phyloP scores from a whole-genome alignment of 106 monocot genomes.

The Dendrobium huoshanense region DNA sequence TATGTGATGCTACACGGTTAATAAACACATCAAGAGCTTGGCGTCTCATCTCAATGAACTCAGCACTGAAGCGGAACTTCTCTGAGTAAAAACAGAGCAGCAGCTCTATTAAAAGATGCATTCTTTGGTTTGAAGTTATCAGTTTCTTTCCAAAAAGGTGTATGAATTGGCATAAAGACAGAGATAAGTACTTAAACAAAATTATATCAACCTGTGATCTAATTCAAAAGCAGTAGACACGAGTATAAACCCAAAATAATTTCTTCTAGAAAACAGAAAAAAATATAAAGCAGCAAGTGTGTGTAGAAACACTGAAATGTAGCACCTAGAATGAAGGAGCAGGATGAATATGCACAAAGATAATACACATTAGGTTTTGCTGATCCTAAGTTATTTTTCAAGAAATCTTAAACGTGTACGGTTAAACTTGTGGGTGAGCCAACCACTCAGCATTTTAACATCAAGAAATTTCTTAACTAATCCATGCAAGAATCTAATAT shows the following conservation, averaged over 20 bases:
- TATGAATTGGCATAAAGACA: neutral
- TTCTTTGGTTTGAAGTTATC: neutral
- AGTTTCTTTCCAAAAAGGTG: neutral
- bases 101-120: neutral
- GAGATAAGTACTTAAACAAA: neutral
- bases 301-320: neutral
- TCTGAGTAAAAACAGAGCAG: constrained; percentile 10
- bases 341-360: neutral
- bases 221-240: neutral
- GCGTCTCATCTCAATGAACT: constrained; percentile 25
- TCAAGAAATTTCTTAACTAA: too few relatives aligned
- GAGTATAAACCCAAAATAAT: neutral
- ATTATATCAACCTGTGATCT: neutral
- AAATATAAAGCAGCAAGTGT: neutral
- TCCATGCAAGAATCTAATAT: too few relatives aligned
- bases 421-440: too few relatives aligned
- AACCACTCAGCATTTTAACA: too few relatives aligned
- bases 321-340: neutral
- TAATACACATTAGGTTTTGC: neutral
- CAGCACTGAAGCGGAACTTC: constrained; percentile 30
- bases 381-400: neutral
- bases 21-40: constrained; percentile 26
- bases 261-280: neutral
- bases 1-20: constrained; percentile 22
- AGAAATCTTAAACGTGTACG: neutral